Evolutionary conservation across 208 protist genomes (phyloP).

Genomic region (Leishmania amazonensis): DNA sequence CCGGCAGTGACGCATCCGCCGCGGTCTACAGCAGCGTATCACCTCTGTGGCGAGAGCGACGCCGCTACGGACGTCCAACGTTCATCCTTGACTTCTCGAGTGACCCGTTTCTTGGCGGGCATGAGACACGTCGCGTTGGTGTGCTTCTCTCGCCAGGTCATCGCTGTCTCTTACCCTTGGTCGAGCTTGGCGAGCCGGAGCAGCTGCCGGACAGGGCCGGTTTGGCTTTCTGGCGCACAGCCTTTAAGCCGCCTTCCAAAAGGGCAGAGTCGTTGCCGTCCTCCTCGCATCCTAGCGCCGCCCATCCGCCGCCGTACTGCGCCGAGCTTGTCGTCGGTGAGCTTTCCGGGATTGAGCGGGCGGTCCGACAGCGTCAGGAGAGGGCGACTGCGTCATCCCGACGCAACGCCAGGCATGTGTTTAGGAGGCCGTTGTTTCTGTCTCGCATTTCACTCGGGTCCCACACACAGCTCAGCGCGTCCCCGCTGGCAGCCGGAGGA

Average conservation of each 20-base stretch:
- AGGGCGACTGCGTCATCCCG: neutral
- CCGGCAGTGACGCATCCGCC: neutral
- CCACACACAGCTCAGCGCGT: neutral
- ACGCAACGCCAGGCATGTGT: neutral
- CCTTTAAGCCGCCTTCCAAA: neutral
- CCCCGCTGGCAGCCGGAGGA: neutral
- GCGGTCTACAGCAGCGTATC: neutral
- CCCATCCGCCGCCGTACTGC: slow-evolving; percentile 25
- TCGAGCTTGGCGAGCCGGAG: slow-evolving; percentile 12
- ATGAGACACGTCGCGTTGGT: slow-evolving; percentile 35
- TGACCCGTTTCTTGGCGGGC: slow-evolving; percentile 24
- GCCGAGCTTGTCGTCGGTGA: slow-evolving; percentile 66
- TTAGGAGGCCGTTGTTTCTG: slow-evolving; percentile 9
- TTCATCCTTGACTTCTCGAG: slow-evolving; percentile 35
- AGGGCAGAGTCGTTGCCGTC: neutral
- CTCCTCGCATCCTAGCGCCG: neutral
- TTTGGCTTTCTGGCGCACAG: slow-evolving; percentile 29
- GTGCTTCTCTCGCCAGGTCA: slow-evolving; percentile 47
- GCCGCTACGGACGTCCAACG: slow-evolving; percentile 21
- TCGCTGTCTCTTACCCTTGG: slow-evolving; percentile 35
- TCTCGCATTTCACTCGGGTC: slow-evolving; percentile 3
- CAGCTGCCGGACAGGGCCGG: slow-evolving; percentile 10
- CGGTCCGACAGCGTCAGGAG: slow-evolving; percentile 9
- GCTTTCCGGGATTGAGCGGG: slow-evolving; percentile 33
- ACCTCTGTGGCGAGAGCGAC: slow-evolving; percentile 16